Base-by-base conservation (phyloP, 306 rosid species). In the Lathyrus oleraceus region DNA sequence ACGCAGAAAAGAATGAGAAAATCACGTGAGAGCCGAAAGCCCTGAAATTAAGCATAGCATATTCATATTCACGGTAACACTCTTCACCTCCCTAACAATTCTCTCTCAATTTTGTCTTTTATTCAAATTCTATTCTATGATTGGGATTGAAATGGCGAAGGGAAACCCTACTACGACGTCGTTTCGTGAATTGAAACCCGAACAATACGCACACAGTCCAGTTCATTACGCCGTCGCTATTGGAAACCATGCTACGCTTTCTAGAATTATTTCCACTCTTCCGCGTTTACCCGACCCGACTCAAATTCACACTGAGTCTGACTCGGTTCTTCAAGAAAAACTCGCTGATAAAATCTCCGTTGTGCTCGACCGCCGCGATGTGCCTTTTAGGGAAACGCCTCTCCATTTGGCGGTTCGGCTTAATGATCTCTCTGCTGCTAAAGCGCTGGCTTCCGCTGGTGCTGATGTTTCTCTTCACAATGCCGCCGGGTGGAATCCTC, bases 331-430 rank as follows among this genome's bases (percentile, higher is more conserved):
- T 15, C 97, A 91, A 68, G 99, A 94, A 8, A 89, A 81, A 6
- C n/a, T 87, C 14, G 87, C 92, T 0, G 99, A 91, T 12, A 30
- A 78, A 72, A 89, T 94, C 69, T 81, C 99, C 6, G 58, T 88
- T 40, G 78, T 82, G 0, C 74, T 94, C 0, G 97, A 94, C 77
- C 92, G 97, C 65, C 99, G 99, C n/a, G 99, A 94, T 21, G 96
- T 91, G 0, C 96, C 96, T 0, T 25, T 49, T 69, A 15, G 99
- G 2, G 97, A 94, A 45, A 94, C 99, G 0, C 95, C 99, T 5
- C 97, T 94, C 16, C 99, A 94, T 63, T 89, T 94, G 5, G 91
- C 99, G 0, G 97, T 94, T 0, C 83, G 97, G 0, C 76, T 94
- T 5, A 88, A 85, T 71, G 89, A 94, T 67, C 43, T 82, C 8